Base-by-base conservation (phyloP, 441 rosid species). In the Populus hybrid region DNA sequence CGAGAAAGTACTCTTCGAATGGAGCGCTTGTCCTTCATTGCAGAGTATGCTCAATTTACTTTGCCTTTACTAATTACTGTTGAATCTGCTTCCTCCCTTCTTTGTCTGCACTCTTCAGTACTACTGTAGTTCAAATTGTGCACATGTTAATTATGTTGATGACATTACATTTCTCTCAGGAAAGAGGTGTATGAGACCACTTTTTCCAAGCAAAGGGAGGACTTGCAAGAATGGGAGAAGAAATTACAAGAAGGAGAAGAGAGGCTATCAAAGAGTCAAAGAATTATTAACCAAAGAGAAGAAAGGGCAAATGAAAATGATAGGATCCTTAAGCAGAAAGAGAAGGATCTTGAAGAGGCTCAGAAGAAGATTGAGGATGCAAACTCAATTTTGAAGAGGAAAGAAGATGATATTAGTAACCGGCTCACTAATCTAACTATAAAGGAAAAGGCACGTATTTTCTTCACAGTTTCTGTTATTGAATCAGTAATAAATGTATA, bases 231-330 rank as follows among this genome's bases (percentile, higher is more conserved):
- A 79, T 92, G 99, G 99, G 98, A 96, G 82, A 85, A 81, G 53
- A 94, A 91, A 83, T 84, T 96, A 81, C 89, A 89, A 84, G 97
- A 91, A 77, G 94, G 94, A 74, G 99, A 96, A 83, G 98, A 91
- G 80, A 89, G 98, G 88, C 77, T 94, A 73, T 88, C 91, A n/a
- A 92, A 89, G 81, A 79, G 86, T 77, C 97, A 87, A 76, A 87
- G 89, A 85, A 81, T 92, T 76, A 83, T 94, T 69, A 91, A 91
- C 75, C 97, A 94, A 81, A 91, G 98, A 84, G 99, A 96, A 88
- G 96, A 94, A 79, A 92, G 92, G 83, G 92, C 98, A 75, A 96
- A 91, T 79, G 97, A 91, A 82, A 87, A 82, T 53, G 92, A 92
- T 84, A 90, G 79, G 83, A 82, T 90, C 42, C 83, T 85, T 67